Conservation (phyloP, 179 eudicot species). For the Kewa caespitosa region DNA sequence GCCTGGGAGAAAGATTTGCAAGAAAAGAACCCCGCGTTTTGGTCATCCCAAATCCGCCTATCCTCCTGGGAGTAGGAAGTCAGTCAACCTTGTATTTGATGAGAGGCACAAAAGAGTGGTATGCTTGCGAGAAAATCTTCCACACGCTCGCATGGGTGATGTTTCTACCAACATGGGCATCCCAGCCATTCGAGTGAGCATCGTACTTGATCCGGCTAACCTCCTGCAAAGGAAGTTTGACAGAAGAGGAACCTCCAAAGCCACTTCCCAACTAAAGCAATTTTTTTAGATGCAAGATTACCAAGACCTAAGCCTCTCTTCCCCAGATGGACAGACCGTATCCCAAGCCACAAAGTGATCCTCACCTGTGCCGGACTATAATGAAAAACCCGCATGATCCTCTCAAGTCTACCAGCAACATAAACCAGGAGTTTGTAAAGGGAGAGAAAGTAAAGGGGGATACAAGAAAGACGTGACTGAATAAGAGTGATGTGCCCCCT, state of each 20-base stretch:
- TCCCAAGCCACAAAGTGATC: neutral
- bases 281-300: neutral
- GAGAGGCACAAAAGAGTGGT: neutral
- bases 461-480: neutral
- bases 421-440: neutral
- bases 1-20: neutral
- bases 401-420: neutral
- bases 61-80: neutral
- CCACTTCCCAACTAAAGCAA: neutral
- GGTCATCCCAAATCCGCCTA: neutral
- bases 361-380: neutral
- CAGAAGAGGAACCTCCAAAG: neutral
- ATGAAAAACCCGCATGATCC: neutral
- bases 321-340: neutral
- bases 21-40: neutral
- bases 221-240: neutral
- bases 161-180: neutral
- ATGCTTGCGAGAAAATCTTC: neutral
- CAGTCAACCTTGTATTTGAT: neutral
- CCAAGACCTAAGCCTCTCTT: neutral
- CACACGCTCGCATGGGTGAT: neutral
- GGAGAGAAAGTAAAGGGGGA: neutral
- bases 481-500: neutral
- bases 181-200: neutral
- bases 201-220: neutral